Conservation (phyloP, 352 stramenopile genomes). For the Globisporangium canariense region DNA sequence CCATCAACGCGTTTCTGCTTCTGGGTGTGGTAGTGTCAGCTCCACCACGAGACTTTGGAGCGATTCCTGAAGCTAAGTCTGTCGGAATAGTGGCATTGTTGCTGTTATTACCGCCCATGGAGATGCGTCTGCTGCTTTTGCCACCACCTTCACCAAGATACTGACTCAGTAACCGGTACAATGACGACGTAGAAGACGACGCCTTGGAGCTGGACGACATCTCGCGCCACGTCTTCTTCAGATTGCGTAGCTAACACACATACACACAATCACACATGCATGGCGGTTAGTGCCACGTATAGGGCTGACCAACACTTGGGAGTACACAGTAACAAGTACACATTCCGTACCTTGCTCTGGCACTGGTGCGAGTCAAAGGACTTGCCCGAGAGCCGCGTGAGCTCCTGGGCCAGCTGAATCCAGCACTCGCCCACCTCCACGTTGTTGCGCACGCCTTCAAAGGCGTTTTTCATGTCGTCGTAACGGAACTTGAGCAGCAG, state of each 20-base stretch:
- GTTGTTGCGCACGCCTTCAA: conserved; percentile 17
- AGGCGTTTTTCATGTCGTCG: conserved; percentile 6
- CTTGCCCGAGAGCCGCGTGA: conserved; percentile 9
- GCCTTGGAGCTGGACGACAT: neutral
- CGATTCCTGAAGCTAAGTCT: neutral
- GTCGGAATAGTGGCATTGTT: neutral
- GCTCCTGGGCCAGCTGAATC: conserved; percentile 9
- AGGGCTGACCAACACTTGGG: neutral
- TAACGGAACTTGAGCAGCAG: conserved; percentile 15
- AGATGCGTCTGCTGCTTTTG: neutral
- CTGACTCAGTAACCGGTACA: conserved; percentile 2
- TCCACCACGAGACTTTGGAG: neutral
- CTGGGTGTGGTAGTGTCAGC: neutral
- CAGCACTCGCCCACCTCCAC: conserved; percentile 16
- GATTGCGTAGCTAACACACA: conserved; percentile 13
- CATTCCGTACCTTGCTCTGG: conserved; percentile 17
- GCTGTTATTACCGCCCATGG: neutral
- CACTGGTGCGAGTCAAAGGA: conserved; percentile 18
- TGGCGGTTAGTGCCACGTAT: neutral
- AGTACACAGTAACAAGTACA: neutral
- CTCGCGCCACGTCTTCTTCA: conserved; percentile 15
- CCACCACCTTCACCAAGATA: neutral
- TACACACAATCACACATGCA: conserved; percentile 2
- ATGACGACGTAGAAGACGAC: neutral
- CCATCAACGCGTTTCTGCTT: neutral